Evolutionary conservation across 1,284 basidiomycete genomes (phyloP).

Genomic region (Rhodotorula sp.): DNA sequence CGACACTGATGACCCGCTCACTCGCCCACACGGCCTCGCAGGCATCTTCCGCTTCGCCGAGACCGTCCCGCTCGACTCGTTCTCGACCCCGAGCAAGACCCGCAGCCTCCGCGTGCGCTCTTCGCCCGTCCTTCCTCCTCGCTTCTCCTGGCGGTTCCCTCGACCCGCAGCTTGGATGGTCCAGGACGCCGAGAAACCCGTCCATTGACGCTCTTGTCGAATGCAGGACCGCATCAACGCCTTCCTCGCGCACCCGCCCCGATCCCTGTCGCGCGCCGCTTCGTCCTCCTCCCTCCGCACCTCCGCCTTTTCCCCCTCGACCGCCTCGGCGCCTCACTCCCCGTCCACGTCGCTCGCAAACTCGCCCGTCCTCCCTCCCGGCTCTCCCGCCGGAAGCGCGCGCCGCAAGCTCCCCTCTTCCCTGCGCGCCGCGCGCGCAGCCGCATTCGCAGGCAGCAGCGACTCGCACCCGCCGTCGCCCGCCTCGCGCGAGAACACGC

Average conservation of each 20-base stretch:
- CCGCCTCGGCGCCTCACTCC: neutral
- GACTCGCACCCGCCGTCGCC: neutral
- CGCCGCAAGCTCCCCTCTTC: conserved; percentile 25
- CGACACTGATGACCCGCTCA: rapidly evolving
- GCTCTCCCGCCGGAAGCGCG: neutral
- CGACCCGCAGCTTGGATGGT: too few species aligned
- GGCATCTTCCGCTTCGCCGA: conserved; percentile 41
- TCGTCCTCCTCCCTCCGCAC: neutral
- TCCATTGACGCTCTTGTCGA: too few species aligned
- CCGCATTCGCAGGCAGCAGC: neutral
- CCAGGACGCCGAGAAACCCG: too few species aligned
- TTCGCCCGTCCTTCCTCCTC: too few species aligned
- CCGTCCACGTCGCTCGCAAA: neutral
- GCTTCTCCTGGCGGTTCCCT: neutral
- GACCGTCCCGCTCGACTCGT: conserved; percentile 38
- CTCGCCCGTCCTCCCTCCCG: neutral
- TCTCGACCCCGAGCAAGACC: conserved; percentile 27
- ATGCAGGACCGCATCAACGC: conserved; percentile 33
- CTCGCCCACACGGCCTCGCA: neutral
- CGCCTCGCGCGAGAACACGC: neutral
- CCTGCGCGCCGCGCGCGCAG: conserved; percentile 2
- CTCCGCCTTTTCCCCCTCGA: neutral
- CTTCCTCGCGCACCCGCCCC: conserved; percentile 13
- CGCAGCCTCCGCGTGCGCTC: conserved; percentile 20
- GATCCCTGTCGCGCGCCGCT: conserved; percentile 4